Evolutionary conservation across 257 asterid species (phyloP), one percentile per base, ranked within the genome.

Genomic region (Solanum chmielewskii): DNA sequence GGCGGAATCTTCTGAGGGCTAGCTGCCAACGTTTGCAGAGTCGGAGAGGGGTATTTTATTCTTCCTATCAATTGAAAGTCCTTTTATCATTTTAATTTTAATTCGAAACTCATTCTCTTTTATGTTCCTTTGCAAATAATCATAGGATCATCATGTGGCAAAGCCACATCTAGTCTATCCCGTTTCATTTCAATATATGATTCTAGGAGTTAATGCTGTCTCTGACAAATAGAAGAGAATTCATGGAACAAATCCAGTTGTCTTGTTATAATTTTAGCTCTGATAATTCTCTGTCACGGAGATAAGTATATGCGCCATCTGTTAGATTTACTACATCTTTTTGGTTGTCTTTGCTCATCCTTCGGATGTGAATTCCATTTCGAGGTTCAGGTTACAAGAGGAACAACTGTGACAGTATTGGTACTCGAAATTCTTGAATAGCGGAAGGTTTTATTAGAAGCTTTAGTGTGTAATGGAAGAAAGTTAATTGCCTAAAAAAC

Each of bases 1-100:
- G 88, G 88, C 75, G 88, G 73, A 86, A 86, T 64, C 88, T 86
- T 62, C 9, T 86, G 45, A 86, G 68, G 33, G 85, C 86, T 59
- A 86, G 82, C 42, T 10, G 56, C 76, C 64, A 16, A 86, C 21
- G 29, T 2, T 64, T 44, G 37, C 68, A 42, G 35, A 86, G 42
- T 10, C 20, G 11, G 66, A 86, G 78, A 60, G 85, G 86, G 88
- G 88, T 86, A 86, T 60, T 75, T 33, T 29, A 45, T 74, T 56
- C 18, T 11, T 37, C n/a, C 20, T 86, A 27, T 59, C 86, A 59
- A 44, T 86, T 76, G 68, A 16, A 78, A 29, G 21, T 15, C 37
- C 60, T 14, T 8, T 42, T 25, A 0, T 77, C 56, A 0, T 7
- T 77, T 11, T 35, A 0, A 15, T 15, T 25, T 77, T 77, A 15